Conservation (phyloP, 2,329 filamentous ascomycete species). For the Rosellinia necatrix region DNA sequence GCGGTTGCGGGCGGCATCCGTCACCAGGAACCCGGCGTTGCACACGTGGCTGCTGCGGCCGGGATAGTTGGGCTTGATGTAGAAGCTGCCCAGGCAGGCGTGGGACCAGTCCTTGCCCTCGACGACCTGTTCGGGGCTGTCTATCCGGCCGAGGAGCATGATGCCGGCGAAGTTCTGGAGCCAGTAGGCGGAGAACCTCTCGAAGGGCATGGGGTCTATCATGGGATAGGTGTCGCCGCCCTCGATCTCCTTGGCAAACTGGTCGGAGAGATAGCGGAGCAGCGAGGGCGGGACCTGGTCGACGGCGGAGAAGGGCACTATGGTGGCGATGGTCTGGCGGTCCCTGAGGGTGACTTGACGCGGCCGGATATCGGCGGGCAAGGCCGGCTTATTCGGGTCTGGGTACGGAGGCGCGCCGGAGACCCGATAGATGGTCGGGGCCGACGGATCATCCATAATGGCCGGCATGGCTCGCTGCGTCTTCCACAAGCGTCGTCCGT, state of each 20-base stretch:
- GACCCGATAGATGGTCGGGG: constrained; percentile 71
- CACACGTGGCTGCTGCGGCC: constrained; percentile 89
- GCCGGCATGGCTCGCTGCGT: constrained; percentile 64
- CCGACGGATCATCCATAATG: constrained; percentile 76
- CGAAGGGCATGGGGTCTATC: constrained; percentile 74
- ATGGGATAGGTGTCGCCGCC: constrained; percentile 92
- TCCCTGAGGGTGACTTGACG: constrained; percentile 83
- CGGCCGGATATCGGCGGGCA: constrained; percentile 71
- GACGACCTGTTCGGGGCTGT: constrained; percentile 61
- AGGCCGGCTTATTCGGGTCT: constrained; percentile 61
- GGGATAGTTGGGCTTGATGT: constrained; percentile 93
- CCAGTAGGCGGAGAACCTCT: constrained; percentile 82
- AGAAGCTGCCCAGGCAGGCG: constrained; percentile 86
- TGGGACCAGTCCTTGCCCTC: constrained; percentile 75
- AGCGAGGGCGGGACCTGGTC: constrained; percentile 77
- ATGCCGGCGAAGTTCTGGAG: constrained; percentile 88
- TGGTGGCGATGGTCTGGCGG: constrained; percentile 79
- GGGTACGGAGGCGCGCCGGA: constrained; percentile 71
- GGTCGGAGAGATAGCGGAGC: constrained; percentile 76
- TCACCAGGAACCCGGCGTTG: constrained; percentile 81
- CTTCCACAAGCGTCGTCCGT: not conserved
- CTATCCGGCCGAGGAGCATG: constrained; percentile 81
- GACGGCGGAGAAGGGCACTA: constrained; percentile 80
- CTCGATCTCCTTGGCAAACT: constrained; percentile 88
- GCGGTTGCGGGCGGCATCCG: constrained; percentile 72